phyloP scores from a whole-genome alignment of 257 asterid species.

The Cinchona pubescens region DNA sequence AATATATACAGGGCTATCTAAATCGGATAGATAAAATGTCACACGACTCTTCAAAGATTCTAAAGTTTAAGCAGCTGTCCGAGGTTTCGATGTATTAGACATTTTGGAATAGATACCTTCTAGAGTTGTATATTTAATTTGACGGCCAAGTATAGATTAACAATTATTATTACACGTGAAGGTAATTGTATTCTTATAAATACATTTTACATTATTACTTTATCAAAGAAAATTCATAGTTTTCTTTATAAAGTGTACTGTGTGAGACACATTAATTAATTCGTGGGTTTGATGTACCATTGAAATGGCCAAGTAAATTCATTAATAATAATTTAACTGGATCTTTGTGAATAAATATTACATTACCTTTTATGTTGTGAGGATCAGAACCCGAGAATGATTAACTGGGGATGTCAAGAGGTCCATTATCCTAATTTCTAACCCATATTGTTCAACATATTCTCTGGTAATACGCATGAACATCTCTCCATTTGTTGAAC shows the following conservation, averaged over 20 bases:
- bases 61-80: conserved; percentile 6
- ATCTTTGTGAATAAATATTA: too few species aligned
- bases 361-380: too few species aligned
- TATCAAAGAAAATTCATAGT: background rate
- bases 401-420: too few species aligned
- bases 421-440: too few species aligned
- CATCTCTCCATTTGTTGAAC: too few species aligned
- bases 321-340: too few species aligned
- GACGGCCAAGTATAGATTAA: background rate
- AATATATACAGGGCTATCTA: background rate
- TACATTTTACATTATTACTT: background rate
- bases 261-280: background rate
- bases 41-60: conserved; percentile 16
- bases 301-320: too few species aligned
- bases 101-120: conserved; percentile 7
- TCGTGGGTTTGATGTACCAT: background rate
- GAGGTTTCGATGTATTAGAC: background rate
- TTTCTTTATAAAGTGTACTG: too few species aligned
- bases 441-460: too few species aligned
- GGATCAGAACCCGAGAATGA: too few species aligned
- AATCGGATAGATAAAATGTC: background rate
- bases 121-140: background rate
- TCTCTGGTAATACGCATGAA: too few species aligned
- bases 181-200: background rate
- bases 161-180: background rate